These are phyloP conservation scores for Salix brachista DNA, from an alignment of 345 rosid genomes.

Conservation along the genomic window DNA sequence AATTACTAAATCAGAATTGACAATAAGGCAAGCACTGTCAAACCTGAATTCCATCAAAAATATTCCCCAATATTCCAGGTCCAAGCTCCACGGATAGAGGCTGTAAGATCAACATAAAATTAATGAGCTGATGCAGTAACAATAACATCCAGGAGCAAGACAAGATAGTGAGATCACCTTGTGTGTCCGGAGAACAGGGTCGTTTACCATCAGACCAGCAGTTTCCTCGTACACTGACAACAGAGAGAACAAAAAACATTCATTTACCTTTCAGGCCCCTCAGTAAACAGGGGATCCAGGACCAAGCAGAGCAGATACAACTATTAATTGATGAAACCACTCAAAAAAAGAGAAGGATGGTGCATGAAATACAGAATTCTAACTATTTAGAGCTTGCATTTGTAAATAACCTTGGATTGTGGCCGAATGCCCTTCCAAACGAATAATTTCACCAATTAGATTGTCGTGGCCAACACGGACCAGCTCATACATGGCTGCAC, in stretches of 20 bases:
- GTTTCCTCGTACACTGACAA: conserved; percentile 90
- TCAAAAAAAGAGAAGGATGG: neutral
- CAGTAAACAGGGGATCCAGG: neutral
- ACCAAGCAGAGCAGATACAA: neutral
- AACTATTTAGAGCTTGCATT: neutral
- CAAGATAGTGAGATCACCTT: conserved; percentile 41
- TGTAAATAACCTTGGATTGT: conserved; percentile 77
- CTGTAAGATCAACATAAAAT: conserved; percentile 43
- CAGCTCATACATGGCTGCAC: conserved; percentile 99
- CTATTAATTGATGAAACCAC: neutral
- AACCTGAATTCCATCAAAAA: conserved; percentile 99
- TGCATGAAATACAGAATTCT: neutral
- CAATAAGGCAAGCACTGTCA: conserved; percentile 11
- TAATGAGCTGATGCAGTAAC: conserved; percentile 13
- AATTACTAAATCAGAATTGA: neutral
- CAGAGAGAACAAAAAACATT: conserved; percentile 1
- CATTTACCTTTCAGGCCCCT: neutral
- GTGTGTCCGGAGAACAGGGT: conserved; percentile 88
- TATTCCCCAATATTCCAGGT: conserved; percentile 97
- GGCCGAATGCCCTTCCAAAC: conserved; percentile 98
- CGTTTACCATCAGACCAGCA: conserved; percentile 88
- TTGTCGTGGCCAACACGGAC: conserved; percentile 99
- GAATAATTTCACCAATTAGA: conserved; percentile 92
- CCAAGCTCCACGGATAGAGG: conserved; percentile 98
- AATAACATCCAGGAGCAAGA: neutral